These are phyloP conservation scores for Xylaria venustula DNA, from an alignment of 495 filamentous ascomycete species.

Conservation along the genomic window DNA sequence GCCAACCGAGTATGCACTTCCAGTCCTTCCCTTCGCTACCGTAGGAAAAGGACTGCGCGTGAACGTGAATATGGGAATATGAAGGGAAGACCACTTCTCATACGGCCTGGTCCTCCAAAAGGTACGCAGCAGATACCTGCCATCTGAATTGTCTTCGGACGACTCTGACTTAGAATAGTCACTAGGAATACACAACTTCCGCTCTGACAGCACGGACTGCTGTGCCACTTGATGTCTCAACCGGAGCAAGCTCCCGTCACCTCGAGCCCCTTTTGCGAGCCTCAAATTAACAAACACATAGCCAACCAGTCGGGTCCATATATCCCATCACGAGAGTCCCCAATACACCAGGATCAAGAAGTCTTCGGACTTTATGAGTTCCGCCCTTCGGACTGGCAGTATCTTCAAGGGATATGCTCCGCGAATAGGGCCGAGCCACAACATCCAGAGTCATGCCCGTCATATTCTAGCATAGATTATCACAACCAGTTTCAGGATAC, in stretches of 20 bases:
- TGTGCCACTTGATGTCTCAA: constrained; percentile 7
- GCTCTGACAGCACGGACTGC: not conserved
- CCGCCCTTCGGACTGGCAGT: not conserved
- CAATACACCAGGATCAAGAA: not conserved
- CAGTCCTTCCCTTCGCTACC: constrained; percentile 1
- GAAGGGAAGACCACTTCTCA: not conserved
- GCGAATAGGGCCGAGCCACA: not conserved
- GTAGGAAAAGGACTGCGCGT: not conserved
- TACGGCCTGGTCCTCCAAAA: not conserved
- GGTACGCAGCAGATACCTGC: not conserved
- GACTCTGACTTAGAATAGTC: not conserved
- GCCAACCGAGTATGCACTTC: not conserved
- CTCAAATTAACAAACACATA: not conserved
- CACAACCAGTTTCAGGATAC: not conserved
- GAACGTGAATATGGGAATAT: not conserved
- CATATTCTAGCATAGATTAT: not conserved
- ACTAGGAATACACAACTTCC: not conserved
- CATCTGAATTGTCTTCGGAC: not conserved
- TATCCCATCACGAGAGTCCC: not conserved
- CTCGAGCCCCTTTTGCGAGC: not conserved
- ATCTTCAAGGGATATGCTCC: not conserved
- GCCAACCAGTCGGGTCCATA: not conserved
- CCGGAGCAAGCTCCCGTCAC: not conserved
- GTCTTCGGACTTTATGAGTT: not conserved
- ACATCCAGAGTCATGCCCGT: not conserved